Conservation (phyloP, 768 basidiomycete genomes). For the Phaeotremella skinneri region DNA sequence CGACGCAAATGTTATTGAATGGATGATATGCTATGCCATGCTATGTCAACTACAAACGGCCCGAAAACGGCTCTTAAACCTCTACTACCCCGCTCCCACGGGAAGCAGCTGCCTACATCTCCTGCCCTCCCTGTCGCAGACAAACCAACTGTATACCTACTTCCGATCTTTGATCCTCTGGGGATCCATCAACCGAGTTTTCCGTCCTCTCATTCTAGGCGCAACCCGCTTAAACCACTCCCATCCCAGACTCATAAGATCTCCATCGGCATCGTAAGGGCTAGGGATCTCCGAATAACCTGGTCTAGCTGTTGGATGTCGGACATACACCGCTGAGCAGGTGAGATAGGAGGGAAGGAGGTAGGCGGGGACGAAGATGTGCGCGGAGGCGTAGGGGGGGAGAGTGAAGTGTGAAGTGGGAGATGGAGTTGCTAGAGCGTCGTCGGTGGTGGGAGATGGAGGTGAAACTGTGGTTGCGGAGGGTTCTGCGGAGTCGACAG, state of each 20-base stretch:
- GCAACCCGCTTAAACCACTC: constrained; percentile 66
- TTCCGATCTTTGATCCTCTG: constrained; percentile 15
- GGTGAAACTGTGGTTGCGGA: constrained; percentile 5
- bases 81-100: too few species aligned
- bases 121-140: not conserved
- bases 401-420: constrained; percentile 65
- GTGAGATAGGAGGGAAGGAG: constrained; percentile 80
- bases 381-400: constrained; percentile 81
- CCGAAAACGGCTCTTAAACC: too few species aligned
- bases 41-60: too few species aligned
- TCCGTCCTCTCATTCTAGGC: constrained; percentile 37
- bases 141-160: constrained; percentile 4
- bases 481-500: constrained; percentile 42
- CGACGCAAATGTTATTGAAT: too few species aligned
- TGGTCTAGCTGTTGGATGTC: constrained; percentile 94
- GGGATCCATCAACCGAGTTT: constrained; percentile 34
- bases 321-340: constrained; percentile 87
- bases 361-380: constrained; percentile 90
- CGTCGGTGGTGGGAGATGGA: constrained; percentile 15
- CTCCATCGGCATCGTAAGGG: constrained; percentile 93
- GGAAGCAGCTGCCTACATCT: not conserved
- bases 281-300: constrained; percentile 88
- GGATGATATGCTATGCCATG: constrained; percentile 1
- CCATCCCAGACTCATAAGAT: constrained; percentile 87
- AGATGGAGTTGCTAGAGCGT: constrained; percentile 9